A percentile compares a stretch with the other conserved stretches of the same genome.
These are phyloP conservation scores for Debaryomyces maramus DNA, from an alignment of 805 yeast species.

Conservation along the genomic window DNA sequence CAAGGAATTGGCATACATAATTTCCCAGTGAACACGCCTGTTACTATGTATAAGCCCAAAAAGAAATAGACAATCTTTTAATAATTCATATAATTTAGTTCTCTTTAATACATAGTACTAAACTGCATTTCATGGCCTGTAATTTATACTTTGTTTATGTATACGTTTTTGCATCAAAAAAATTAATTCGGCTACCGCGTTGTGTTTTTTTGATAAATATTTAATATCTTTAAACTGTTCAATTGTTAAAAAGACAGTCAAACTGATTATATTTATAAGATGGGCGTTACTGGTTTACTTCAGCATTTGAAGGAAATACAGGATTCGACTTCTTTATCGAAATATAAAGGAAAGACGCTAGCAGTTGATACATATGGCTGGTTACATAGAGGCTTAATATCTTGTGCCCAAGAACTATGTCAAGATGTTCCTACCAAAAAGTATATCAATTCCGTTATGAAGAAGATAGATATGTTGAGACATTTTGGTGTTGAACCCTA, in stretches of 20 bases:
- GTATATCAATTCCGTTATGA: constrained; percentile 68
- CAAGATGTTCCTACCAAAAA: constrained; percentile 67
- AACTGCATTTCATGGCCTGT: no score
- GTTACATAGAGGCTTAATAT: constrained; percentile 83
- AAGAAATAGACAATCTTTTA: constrained; percentile 10
- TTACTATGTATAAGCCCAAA: constrained; percentile 36
- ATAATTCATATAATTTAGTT: no score
- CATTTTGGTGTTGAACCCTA: constrained; percentile 75
- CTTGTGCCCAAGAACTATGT: constrained; percentile 83
- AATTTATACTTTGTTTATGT: no score
- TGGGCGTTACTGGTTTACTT: constrained; percentile 85
- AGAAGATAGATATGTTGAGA: constrained; percentile 63
- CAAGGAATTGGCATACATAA: constrained; percentile 24
- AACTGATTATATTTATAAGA: no score
- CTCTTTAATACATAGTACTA: no score
- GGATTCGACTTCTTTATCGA: constrained; percentile 52
- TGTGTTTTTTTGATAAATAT: background rate
- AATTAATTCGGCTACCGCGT: background rate
- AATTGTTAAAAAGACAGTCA: no score
- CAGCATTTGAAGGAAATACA: constrained; percentile 79
- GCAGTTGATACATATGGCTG: constrained; percentile 98
- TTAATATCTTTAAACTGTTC: no score
- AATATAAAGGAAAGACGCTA: constrained; percentile 69
- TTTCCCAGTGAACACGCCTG: constrained; percentile 33
- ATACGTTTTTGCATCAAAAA: background rate